phyloP scores from a whole-genome alignment of 2,329 filamentous ascomycete species.

The Cadophora luteo-olivacea region DNA sequence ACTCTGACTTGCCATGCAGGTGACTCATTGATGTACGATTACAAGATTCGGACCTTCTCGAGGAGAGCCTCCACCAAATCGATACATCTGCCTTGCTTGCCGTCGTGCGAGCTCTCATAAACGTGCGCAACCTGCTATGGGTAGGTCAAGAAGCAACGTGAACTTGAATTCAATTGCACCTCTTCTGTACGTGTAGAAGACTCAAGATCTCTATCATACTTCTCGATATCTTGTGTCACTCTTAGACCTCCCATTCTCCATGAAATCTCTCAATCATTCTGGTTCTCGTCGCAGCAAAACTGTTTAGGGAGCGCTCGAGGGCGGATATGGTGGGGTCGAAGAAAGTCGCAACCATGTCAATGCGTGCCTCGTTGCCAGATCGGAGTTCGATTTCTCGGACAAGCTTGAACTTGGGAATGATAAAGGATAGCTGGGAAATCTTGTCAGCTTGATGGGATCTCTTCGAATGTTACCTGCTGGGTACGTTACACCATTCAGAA shows the following conservation, averaged over 20 bases:
- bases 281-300: not conserved
- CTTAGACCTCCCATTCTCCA: not conserved
- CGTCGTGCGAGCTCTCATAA: too few relatives aligned
- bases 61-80: too few relatives aligned
- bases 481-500: not conserved
- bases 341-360: not conserved
- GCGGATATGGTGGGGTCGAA: not conserved
- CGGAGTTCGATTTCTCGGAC: constrained; percentile 3
- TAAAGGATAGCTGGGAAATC: not conserved
- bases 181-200: too few relatives aligned
- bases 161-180: too few relatives aligned
- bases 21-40: too few relatives aligned
- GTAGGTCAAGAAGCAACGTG: too few relatives aligned
- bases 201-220: too few relatives aligned
- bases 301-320: not conserved
- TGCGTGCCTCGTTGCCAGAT: not conserved
- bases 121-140: too few relatives aligned
- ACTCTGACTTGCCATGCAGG: too few relatives aligned
- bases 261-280: not conserved
- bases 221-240: too few relatives aligned
- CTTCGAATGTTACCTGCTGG: not conserved
- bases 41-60: too few relatives aligned
- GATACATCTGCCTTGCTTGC: too few relatives aligned
- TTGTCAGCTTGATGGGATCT: not conserved
- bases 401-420: constrained; percentile 11